Conservation (phyloP, 495 filamentous ascomycete species). For the Cladorrhinum samala region DNA sequence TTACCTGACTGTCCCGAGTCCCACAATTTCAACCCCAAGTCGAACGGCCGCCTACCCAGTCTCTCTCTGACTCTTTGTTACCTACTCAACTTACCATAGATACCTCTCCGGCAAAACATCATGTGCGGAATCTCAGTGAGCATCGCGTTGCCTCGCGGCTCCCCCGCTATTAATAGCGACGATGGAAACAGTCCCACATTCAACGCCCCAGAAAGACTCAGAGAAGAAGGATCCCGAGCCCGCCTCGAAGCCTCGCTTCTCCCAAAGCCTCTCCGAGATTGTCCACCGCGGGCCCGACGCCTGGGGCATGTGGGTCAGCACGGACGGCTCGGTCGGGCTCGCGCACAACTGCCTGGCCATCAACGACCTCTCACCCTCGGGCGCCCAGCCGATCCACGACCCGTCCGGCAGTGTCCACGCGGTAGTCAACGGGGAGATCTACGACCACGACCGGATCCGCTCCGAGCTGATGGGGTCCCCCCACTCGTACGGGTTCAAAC, state of each 20-base stretch:
- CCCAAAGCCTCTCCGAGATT: slow-evolving; percentile 32
- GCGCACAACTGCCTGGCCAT: slow-evolving; percentile 40
- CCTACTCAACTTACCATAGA: slow-evolving; percentile 1
- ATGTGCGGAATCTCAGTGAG: slow-evolving; percentile 14
- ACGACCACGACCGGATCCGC: slow-evolving; percentile 42
- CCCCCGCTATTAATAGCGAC: not conserved
- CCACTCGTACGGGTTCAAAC: slow-evolving; percentile 34
- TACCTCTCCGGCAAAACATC: not conserved
- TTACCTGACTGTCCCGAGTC: no score
- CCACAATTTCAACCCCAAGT: no score
- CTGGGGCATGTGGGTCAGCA: slow-evolving; percentile 40
- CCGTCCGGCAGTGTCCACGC: slow-evolving; percentile 37
- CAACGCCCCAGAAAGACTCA: not conserved
- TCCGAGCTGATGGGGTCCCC: slow-evolving; percentile 21
- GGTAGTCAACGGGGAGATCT: slow-evolving; percentile 53
- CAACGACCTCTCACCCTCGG: slow-evolving; percentile 43
- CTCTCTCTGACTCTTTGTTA: no score
- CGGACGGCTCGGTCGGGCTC: slow-evolving; percentile 21
- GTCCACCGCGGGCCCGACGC: slow-evolving; percentile 45
- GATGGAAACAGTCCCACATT: not conserved
- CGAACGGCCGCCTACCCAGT: no score
- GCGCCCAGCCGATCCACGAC: slow-evolving; percentile 43
- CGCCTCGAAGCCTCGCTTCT: slow-evolving; percentile 3
- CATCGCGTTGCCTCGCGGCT: slow-evolving; percentile 4
- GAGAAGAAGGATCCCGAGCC: not conserved